Base-by-base conservation (phyloP, 768 basidiomycete species). In the Candolleomyces aberdarensis region DNA sequence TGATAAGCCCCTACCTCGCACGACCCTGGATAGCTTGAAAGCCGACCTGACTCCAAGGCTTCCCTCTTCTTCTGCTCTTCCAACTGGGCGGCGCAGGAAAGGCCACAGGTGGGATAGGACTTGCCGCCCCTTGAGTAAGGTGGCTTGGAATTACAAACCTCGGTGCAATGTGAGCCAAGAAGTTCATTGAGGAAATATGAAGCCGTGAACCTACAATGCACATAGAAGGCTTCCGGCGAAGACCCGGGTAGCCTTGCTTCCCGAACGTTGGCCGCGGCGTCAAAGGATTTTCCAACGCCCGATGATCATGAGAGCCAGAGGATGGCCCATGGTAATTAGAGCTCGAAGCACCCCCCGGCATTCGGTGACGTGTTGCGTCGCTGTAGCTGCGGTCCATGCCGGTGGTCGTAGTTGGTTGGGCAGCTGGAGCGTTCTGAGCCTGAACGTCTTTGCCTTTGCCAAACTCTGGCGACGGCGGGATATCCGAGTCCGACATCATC, bases 31-130 rank as follows among this genome's bases (percentile, higher is more conserved):
- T 22, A 14, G n/a, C 22, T 31, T 4, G 43, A n/a, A 44, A n/a
- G 43, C 49, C 20, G 20, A 11, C 39, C 49, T 59, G 47, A 41
- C 13, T 9, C 56, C 26, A 7, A n/a, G n/a, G 36, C 54, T 20
- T 43, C 31, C 29, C 15, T 22, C 36, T 46, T 57, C 32, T 43
- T 46, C 11, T 46, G 13, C 39, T 46, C 49, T 29, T 44, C 19
- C 9, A 69, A 41, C 20, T 61, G 60, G 3, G 50, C 53, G 29
- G 66, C 66, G 44, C 71, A 72, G 22, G 65, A 67, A 13, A 66
- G 46, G 19, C 71, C 71, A 44, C 71, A 72, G 0, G 71, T 72
- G 17, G 67, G 65, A 62, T 65, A 70, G 8, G 39, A 59, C 41
- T 63, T 70, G 8, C 65, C 65, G 20, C 61, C 57, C 40, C 63